Evolutionary conservation across 1,284 basidiomycete genomes (phyloP).

Genomic region (Pseudozyma hubeiensis): DNA sequence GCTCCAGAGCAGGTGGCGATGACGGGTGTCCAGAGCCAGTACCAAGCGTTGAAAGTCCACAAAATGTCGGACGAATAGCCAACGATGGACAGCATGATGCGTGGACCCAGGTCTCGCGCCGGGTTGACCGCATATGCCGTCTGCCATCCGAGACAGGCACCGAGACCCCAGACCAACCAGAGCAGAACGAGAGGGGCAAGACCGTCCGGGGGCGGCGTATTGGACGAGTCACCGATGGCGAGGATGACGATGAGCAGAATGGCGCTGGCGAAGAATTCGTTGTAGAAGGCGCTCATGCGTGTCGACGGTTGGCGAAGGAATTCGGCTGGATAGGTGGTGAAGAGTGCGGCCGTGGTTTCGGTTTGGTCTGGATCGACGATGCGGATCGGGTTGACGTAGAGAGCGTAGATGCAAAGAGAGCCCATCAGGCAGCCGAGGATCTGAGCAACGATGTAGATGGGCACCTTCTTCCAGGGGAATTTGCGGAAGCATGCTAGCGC

Average conservation of each 20-base stretch:
- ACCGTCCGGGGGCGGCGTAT: constrained; percentile 72
- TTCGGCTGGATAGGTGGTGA: constrained; percentile 75
- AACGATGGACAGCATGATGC: constrained; percentile 75
- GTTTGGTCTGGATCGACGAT: constrained; percentile 58
- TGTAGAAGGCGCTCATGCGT: constrained; percentile 49
- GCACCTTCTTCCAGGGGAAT: constrained; percentile 85
- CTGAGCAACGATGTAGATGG: constrained; percentile 79
- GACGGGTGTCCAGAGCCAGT: constrained; percentile 80
- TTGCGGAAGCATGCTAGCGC: constrained; percentile 77
- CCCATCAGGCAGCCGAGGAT: constrained; percentile 79
- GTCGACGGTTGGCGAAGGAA: constrained; percentile 49
- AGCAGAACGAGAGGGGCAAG: constrained; percentile 75
- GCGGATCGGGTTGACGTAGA: constrained; percentile 81
- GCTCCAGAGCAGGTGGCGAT: constrained; percentile 63
- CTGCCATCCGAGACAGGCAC: constrained; percentile 74
- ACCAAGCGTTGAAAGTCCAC: constrained; percentile 74
- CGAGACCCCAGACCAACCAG: constrained; percentile 74
- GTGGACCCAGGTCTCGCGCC: constrained; percentile 76
- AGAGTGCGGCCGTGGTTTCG: constrained; percentile 75
- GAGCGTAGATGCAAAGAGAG: constrained; percentile 78
- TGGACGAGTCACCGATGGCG: constrained; percentile 64
- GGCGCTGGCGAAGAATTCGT: constrained; percentile 56
- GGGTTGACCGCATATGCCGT: constrained; percentile 76
- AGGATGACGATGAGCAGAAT: constrained; percentile 60
- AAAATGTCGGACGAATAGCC: constrained; percentile 73